Evolutionary conservation across 2,329 filamentous ascomycete genomes (phyloP), one percentile per base, ranked within the genome.

Genomic region (Orbilia brochopaga): DNA sequence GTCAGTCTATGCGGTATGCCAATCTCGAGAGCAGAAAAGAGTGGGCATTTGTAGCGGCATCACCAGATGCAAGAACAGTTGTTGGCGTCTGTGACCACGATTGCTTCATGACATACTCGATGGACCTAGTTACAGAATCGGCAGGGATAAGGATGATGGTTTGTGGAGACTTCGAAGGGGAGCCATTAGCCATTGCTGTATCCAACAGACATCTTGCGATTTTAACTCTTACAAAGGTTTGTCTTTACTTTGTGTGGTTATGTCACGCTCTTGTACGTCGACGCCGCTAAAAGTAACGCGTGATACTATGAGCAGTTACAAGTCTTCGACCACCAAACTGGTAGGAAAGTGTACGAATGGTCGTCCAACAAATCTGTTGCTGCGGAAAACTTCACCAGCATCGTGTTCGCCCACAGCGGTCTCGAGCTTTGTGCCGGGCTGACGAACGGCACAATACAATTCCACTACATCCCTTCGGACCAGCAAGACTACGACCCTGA

Each of bases 31-130:
- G 40, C 10, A 54, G 51, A 37, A 72, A 61, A 19, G 67, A 72
- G 27, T 72, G 67, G 67, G 67, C 67, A 15, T 72, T 72, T 27
- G 67, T 72, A 48, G 67, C 55, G 11, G 32, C 65, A 52, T 72
- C 67, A 3, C 67, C 67, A 10, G 60, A 72, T 56, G 61, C 67
- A 4, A 60, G 56, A 21, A 65, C 60, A 0, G 61, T 72, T 8
- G 55, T 72, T 10, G 67, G 67, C 17, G 60, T 72, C 2, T 72
- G 60, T 32, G 67, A 72, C 52, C 67, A 55, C n/a, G 67, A 72
- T 15, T 42, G 11, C 8, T 72, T 72, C 32, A 46, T 57, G 42
- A 61, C 67, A 1, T 72, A 65, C 54, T 72, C 35, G 11, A 56
- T 72, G 44, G 66, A 48, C 19, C 44, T 48, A 3, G 7, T 21